phyloP scores from a whole-genome alignment of 1,284 basidiomycete species.

The Grifola frondosa region DNA sequence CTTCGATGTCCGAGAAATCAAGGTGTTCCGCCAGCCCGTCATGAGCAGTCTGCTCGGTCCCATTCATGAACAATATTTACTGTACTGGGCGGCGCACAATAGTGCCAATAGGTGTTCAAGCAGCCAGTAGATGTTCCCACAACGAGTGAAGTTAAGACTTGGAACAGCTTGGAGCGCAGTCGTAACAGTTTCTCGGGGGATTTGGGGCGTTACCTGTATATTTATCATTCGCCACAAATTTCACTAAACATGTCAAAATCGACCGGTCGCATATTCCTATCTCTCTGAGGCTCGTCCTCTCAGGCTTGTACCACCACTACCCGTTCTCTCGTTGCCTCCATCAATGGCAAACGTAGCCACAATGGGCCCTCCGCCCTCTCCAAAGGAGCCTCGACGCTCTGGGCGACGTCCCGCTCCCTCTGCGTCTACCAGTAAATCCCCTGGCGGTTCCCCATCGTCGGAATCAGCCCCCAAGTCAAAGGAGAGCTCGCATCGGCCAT shows the following conservation, averaged over 20 bases:
- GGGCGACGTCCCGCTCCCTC: constrained; percentile 69
- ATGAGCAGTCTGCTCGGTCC: constrained; percentile 18
- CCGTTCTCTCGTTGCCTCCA: constrained; percentile 15
- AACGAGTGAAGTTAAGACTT: too few relatives aligned
- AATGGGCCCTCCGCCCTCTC: constrained; percentile 77
- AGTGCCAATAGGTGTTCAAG: too few relatives aligned
- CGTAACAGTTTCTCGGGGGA: too few relatives aligned
- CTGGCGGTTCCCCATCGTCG: constrained; percentile 60
- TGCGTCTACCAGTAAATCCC: constrained; percentile 68
- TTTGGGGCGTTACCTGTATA: constrained; percentile 23
- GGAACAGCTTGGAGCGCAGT: too few relatives aligned
- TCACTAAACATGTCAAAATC: constrained; percentile 1
- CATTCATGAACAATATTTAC: constrained; percentile 32
- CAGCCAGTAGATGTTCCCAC: too few relatives aligned
- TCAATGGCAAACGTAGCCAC: constrained; percentile 32
- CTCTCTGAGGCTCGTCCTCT: constrained; percentile 9
- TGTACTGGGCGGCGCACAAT: too few relatives aligned
- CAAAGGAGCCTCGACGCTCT: constrained; percentile 73
- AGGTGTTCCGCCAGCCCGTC: constrained; percentile 17
- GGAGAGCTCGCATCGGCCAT: constrained; percentile 42
- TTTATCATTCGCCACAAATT: constrained; percentile 11
- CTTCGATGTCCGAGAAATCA: constrained; percentile 34
- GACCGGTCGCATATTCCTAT: constrained; percentile 9
- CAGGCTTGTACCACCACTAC: constrained; percentile 15
- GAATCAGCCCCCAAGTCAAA: constrained; percentile 45